Evolutionary conservation across 192 early-diverging fungal genomes (phyloP).

Genomic region (Podila epigama): DNA sequence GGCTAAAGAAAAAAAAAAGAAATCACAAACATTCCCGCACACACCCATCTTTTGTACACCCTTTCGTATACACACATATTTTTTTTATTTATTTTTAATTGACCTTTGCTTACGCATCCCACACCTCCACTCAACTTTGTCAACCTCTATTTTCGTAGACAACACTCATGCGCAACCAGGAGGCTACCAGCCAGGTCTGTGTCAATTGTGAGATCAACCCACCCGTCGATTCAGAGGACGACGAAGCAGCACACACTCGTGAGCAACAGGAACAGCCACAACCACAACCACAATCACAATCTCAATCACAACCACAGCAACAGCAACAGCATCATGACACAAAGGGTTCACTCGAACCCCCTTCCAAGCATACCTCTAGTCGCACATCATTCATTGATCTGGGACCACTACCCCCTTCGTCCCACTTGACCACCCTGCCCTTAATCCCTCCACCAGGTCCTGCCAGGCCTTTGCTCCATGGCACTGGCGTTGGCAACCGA

Average conservation of each 20-base stretch:
- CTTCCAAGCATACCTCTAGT: no score
- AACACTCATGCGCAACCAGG: conserved; percentile 40
- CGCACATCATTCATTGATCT: no score
- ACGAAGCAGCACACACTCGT: background rate
- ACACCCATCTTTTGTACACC: background rate
- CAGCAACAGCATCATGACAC: background rate
- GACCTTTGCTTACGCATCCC: no score
- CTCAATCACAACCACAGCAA: background rate
- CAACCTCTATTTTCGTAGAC: conserved; percentile 8
- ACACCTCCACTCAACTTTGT: no score
- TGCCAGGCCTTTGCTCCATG: background rate
- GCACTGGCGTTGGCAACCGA: background rate
- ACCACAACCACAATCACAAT: background rate
- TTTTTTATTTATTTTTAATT: background rate
- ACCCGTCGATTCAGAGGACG: conserved; percentile 31
- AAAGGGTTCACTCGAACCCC: background rate
- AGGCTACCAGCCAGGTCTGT: conserved; percentile 44
- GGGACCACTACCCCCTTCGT: no score
- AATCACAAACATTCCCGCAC: no score
- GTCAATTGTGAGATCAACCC: conserved; percentile 46
- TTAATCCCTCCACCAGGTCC: background rate
- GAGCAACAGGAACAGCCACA: background rate
- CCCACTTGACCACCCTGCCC: conserved; percentile 10
- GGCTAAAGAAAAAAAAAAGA: background rate
- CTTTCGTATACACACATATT: background rate